A percentile compares a stretch with the other conserved stretches of the same genome.
Conservation (phyloP, 257 asterid species). For the Solanum phureja region DNA sequence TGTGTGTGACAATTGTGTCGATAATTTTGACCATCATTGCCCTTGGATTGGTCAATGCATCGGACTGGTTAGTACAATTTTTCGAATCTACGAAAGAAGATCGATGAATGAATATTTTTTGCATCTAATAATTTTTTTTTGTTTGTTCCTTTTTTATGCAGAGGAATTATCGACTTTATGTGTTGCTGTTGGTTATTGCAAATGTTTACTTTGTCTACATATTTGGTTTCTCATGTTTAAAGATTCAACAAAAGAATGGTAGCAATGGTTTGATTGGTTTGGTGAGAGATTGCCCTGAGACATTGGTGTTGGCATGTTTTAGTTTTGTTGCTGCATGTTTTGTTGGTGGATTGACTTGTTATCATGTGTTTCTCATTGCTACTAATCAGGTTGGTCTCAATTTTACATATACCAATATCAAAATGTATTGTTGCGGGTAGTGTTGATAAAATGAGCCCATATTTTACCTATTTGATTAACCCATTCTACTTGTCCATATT, state of each 20-base stretch:
- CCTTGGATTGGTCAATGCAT: slow-evolving; percentile 38
- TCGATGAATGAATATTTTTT: not conserved
- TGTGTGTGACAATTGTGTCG: slow-evolving; percentile 30
- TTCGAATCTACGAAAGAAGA: not conserved
- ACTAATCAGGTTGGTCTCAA: slow-evolving; percentile 9
- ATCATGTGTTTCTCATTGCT: slow-evolving; percentile 17
- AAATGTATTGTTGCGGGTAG: not conserved
- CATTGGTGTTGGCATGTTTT: slow-evolving; percentile 9
- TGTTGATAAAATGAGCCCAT: too few species aligned
- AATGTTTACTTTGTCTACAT: slow-evolving; percentile 14
- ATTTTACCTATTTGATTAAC: too few species aligned
- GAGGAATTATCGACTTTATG: slow-evolving; percentile 23
- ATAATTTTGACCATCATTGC: slow-evolving; percentile 30
- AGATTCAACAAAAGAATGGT: not conserved
- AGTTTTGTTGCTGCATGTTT: slow-evolving; percentile 3
- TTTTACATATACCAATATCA: not conserved
- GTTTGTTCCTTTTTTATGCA: not conserved
- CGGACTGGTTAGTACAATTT: slow-evolving; percentile 15
- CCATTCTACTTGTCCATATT: too few species aligned
- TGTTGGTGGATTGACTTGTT: slow-evolving; percentile 12
- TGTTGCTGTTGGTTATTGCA: slow-evolving; percentile 5
- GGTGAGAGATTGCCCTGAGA: slow-evolving; percentile 3
- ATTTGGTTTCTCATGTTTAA: slow-evolving; percentile 10
- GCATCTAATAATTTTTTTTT: not conserved
- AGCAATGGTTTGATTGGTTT: not conserved